Percentiles rank a stretch among this genome's conserved stretches.
Evolutionary conservation across 768 basidiomycete species (phyloP).

Genomic region (Tulasnella sp.): DNA sequence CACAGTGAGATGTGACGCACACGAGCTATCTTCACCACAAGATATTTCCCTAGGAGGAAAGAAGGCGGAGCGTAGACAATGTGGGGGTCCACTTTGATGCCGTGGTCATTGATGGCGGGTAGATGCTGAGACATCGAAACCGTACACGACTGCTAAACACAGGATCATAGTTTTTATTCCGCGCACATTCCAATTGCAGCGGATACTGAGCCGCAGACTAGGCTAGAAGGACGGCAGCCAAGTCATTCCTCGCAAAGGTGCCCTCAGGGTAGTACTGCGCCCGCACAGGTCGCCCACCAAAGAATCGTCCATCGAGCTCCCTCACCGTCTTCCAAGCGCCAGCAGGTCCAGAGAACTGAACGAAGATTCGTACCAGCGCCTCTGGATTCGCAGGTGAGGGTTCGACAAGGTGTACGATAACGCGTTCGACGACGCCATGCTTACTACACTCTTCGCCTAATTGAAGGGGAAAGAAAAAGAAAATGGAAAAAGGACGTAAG

Average conservation of each 20-base stretch:
- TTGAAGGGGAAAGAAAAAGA: slow-evolving; percentile 4
- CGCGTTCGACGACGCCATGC: slow-evolving; percentile 85
- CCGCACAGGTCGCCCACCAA: slow-evolving; percentile 73
- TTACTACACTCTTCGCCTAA: slow-evolving; percentile 87
- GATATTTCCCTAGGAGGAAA: too few relatives aligned
- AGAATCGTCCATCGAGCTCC: slow-evolving; percentile 86
- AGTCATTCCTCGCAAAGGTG: slow-evolving; percentile 25
- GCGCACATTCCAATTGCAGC: too few relatives aligned
- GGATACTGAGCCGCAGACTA: too few relatives aligned
- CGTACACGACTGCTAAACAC: too few relatives aligned
- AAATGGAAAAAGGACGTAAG: background rate
- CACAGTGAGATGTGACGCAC: too few relatives aligned
- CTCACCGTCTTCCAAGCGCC: slow-evolving; percentile 95
- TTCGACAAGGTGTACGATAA: slow-evolving; percentile 66
- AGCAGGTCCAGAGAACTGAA: slow-evolving; percentile 79
- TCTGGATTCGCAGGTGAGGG: slow-evolving; percentile 53
- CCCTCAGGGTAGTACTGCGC: slow-evolving; percentile 71
- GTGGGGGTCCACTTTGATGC: too few relatives aligned
- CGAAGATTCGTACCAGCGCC: slow-evolving; percentile 87
- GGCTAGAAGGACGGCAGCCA: background rate
- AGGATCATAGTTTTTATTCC: too few relatives aligned
- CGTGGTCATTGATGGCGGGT: too few relatives aligned
- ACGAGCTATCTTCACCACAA: too few relatives aligned
- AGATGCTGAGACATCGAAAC: too few relatives aligned
- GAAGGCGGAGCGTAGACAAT: too few relatives aligned